A percentile compares a stretch with the other conserved stretches of the same genome.
These are phyloP conservation scores for Neurospora tetrasperma DNA, from an alignment of 495 filamentous ascomycete genomes.

Conservation along the genomic window DNA sequence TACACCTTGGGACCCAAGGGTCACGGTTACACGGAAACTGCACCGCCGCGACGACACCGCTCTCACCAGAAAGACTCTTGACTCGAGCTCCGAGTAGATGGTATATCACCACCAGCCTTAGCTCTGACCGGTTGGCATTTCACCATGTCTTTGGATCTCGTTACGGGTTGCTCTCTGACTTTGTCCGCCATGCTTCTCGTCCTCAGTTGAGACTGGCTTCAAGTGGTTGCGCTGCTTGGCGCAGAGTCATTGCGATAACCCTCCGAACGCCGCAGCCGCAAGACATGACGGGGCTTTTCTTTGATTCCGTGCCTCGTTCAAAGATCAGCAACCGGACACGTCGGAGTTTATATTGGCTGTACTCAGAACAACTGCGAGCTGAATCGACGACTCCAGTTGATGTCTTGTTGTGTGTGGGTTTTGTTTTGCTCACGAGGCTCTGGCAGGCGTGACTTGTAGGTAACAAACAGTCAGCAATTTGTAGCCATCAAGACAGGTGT, in stretches of 20 bases:
- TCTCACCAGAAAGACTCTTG: neutral
- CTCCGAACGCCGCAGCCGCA: neutral
- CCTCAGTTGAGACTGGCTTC: neutral
- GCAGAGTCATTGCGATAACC: neutral
- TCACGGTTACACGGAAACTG: neutral
- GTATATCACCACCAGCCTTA: neutral
- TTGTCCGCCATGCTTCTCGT: neutral
- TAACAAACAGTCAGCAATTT: neutral
- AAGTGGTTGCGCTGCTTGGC: neutral
- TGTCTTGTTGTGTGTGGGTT: neutral
- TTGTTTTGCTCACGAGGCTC: neutral
- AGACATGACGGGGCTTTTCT: neutral
- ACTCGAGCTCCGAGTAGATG: neutral
- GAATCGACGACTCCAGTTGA: neutral
- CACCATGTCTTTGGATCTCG: neutral
- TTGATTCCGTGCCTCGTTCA: neutral
- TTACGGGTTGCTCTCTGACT: neutral
- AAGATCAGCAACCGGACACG: neutral
- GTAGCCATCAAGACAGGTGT: neutral
- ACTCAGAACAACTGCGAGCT: neutral
- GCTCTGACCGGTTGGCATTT: neutral
- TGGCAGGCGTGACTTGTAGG: neutral
- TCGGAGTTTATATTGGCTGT: neutral
- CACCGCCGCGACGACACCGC: neutral
- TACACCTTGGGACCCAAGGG: neutral